Conservation (phyloP, 768 basidiomycete genomes). For the Hericium erinaceus region DNA sequence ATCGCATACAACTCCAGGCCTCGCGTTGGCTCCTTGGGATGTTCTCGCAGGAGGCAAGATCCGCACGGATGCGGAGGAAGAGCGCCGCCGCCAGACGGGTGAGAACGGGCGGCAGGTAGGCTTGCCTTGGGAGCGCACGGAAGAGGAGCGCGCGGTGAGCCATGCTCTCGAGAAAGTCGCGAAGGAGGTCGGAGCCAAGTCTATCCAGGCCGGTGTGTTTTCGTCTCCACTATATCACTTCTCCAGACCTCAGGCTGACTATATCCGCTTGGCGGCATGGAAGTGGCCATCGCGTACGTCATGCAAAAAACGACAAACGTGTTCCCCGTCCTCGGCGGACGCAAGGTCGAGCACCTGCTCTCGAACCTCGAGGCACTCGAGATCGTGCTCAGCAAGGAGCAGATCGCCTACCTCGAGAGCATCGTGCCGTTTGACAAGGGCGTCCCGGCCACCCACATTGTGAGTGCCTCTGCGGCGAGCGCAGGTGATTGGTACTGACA, state of each 20-base stretch:
- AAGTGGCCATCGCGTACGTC: conserved; percentile 44
- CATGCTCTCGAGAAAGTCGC: conserved; percentile 20
- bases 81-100: conserved; percentile 20
- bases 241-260: not conserved
- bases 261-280: not conserved
- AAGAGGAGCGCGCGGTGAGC: not conserved
- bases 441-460: conserved; percentile 28
- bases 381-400: conserved; percentile 33
- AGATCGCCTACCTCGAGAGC: conserved; percentile 36
- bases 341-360: conserved; percentile 40
- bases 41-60: conserved; percentile 22
- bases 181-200: conserved; percentile 24
- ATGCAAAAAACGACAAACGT: conserved; percentile 38
- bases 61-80: conserved; percentile 12
- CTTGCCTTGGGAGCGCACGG: not conserved
- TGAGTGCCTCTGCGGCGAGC: conserved; percentile 13
- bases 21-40: conserved; percentile 29
- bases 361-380: conserved; percentile 42
- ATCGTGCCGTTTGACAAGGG: conserved; percentile 35
- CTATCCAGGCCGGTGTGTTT: conserved; percentile 9
- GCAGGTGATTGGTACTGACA: too few relatives aligned
- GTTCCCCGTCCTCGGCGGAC: conserved; percentile 23
- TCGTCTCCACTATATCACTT: not conserved
- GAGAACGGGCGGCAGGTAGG: conserved; percentile 24
- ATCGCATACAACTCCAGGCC: too few relatives aligned